Percentiles rank a stretch among this genome's conserved stretches.
Conservation (phyloP, 2,329 filamentous ascomycete genomes). For the Aspergillus brasiliensis region DNA sequence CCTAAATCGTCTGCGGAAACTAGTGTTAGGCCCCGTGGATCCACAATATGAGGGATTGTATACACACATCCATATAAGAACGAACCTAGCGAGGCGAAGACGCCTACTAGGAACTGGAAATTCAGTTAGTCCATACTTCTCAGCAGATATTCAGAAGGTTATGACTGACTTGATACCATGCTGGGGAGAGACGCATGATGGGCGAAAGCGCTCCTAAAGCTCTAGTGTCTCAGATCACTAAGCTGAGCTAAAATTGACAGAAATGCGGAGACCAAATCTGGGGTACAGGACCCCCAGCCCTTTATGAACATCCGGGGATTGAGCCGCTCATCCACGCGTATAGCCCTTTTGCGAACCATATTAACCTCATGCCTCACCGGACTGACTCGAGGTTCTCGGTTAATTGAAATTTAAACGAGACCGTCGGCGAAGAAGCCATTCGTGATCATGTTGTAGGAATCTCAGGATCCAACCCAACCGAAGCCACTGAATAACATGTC, state of each 20-base stretch:
- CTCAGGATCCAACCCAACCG: slow-evolving; percentile 3
- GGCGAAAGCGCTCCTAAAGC: not conserved
- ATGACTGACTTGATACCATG: slow-evolving; percentile 56
- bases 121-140: not conserved
- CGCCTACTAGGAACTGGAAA: slow-evolving; percentile 57
- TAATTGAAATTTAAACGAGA: slow-evolving; percentile 2
- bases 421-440: not conserved
- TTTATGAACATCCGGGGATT: slow-evolving; percentile 28
- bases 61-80: slow-evolving; percentile 56
- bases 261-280: slow-evolving; percentile 20
- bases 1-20: slow-evolving; percentile 53
- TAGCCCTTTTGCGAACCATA: not conserved
- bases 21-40: slow-evolving; percentile 9
- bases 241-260: slow-evolving; percentile 3
- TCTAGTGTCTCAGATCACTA: not conserved
- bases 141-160: not conserved
- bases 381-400: not conserved
- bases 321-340: slow-evolving; percentile 17
- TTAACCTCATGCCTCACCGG: not conserved
- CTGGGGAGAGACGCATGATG: slow-evolving; percentile 58
- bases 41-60: not conserved
- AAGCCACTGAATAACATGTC: slow-evolving; percentile 7
- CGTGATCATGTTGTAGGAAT: not conserved
- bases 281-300: slow-evolving; percentile 20
- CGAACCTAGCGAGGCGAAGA: slow-evolving; percentile 62